Evolutionary conservation across 116 monocot genomes (phyloP), one percentile per base, ranked within the genome.

Genomic region (Cymodocea nodosa): DNA sequence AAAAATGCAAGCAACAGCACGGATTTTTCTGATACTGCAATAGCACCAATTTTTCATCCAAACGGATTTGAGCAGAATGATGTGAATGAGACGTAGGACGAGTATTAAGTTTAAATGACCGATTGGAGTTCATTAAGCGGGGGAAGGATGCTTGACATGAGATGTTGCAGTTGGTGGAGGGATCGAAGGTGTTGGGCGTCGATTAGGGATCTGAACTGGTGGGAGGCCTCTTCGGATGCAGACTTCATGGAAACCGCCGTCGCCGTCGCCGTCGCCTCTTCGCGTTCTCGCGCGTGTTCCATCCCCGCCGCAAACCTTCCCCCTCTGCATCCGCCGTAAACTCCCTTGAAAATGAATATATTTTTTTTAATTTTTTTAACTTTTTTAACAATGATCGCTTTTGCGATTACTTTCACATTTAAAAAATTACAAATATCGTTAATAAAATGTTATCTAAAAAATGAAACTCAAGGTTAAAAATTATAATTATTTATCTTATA

Each of bases 81-180:
- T 54, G 20, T 54, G 54, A n/a, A 54, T 12, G 5, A 54, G 17
- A 12, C 54, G 3, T 3, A 17, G 17, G 20, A 16, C 17, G 4
- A n/a, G 17, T 4, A 4, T 16, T 16, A 54, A 3, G 30, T 30
- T 3, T 30, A 30, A 30, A 30, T 30, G 30, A 30, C 2, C 1
- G 30, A 30, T 30, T 30, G 30, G 30, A 30, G 30, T 30, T 30
- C 30, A 30, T 30, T 30, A 18, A 54, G 54, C 16, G n/a, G 17
- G 13, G 35, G 62, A 20, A 6, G n/a, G 16, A n/a, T 5, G 16
- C 2, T 16, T 67, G 64, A 92, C 91, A 89, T 89, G 72, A 85
- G 85, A 70, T 89, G 77, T 65, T 93, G 89, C 23, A 71, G 71
- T 51, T 84, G 85, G 59, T 78, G 88, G 56, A 86, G 67, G 35